These are phyloP conservation scores for Suillus alpinus DNA, from an alignment of 768 basidiomycete genomes.

Conservation along the genomic window DNA sequence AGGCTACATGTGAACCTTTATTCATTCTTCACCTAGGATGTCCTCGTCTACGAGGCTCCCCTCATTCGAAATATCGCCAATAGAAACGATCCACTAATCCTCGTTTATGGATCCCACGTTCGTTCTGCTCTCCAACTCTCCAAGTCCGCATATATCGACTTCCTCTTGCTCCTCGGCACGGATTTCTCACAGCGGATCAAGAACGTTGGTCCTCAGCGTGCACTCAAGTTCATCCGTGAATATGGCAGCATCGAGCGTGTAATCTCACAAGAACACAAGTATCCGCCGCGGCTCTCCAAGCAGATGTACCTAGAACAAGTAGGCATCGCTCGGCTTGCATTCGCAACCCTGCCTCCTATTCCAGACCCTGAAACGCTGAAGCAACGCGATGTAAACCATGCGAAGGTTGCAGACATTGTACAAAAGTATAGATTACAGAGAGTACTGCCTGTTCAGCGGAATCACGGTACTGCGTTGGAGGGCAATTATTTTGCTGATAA, in stretches of 20 bases:
- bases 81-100: conserved; percentile 53
- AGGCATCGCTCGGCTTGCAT: conserved; percentile 58
- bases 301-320: conserved; percentile 65
- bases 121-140: conserved; percentile 57
- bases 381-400: conserved; percentile 38
- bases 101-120: conserved; percentile 64
- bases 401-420: conserved; percentile 44
- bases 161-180: conserved; percentile 83
- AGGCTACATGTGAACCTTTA: conserved; percentile 8
- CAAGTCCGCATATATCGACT: conserved; percentile 68
- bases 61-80: conserved; percentile 75
- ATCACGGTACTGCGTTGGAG: conserved; percentile 42
- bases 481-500: conserved; percentile 71
- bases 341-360: conserved; percentile 61
- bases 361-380: conserved; percentile 41
- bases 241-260: conserved; percentile 73
- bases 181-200: conserved; percentile 87
- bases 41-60: conserved; percentile 79
- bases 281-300: conserved; percentile 44
- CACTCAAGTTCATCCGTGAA: conserved; percentile 70
- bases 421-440: conserved; percentile 49
- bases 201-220: conserved; percentile 74
- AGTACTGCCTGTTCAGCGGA: conserved; percentile 38
- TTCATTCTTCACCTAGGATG: conserved; percentile 50
- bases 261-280: conserved; percentile 50